Percentiles rank a stretch among this genome's conserved stretches.
These are phyloP conservation scores for Ceratocystis huliohia DNA, from an alignment of 2,329 filamentous ascomycete genomes.

Conservation along the genomic window DNA sequence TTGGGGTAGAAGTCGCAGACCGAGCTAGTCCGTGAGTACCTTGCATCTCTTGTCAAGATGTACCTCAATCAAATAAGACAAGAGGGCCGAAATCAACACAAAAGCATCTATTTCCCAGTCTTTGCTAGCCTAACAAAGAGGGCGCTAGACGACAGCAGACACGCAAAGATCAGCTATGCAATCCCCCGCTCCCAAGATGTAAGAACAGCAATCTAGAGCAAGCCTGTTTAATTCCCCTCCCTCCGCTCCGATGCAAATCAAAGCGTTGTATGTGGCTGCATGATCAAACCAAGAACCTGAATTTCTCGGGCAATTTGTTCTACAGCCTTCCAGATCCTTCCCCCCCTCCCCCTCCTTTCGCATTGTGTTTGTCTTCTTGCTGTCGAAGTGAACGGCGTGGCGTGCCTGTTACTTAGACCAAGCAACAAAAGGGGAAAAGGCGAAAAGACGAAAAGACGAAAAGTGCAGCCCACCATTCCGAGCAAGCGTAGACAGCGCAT, in stretches of 20 bases:
- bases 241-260: not conserved
- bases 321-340: not conserved
- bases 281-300: not conserved
- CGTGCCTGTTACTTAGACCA: not conserved
- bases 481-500: not conserved
- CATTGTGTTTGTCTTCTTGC: not conserved
- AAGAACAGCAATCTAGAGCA: not conserved
- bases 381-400: not conserved
- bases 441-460: not conserved
- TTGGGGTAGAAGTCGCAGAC: not conserved
- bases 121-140: not conserved
- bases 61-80: slow-evolving; percentile 1
- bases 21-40: not conserved
- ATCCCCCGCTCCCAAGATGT: not conserved
- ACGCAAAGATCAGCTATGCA: not conserved
- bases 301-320: not conserved
- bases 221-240: not conserved
- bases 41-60: slow-evolving; percentile 3
- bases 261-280: not conserved
- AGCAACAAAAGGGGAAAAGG: not conserved
- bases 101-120: too few species aligned
- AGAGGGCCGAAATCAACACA: not conserved
- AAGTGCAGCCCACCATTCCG: not conserved
- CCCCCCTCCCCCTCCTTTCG: not conserved
- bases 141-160: not conserved